These are phyloP conservation scores for Grigorovia transvaalensis DNA, from an alignment of 805 yeast genomes.

Conservation along the genomic window DNA sequence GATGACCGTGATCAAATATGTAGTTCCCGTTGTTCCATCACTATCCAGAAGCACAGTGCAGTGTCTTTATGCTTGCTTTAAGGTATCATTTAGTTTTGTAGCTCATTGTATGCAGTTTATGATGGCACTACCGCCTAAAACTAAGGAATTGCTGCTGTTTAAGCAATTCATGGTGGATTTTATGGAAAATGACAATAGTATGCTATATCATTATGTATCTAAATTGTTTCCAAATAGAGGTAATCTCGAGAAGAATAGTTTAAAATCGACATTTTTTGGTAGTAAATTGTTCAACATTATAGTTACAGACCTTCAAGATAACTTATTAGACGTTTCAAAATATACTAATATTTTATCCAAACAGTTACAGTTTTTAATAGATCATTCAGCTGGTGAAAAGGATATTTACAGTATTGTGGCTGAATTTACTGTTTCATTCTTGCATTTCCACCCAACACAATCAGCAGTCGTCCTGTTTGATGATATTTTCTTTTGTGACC, in stretches of 20 bases:
- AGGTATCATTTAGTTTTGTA: slow-evolving; percentile 10
- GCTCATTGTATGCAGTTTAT: slow-evolving; percentile 15
- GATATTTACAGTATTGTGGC: background rate
- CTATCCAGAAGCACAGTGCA: slow-evolving; percentile 4
- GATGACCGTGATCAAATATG: slow-evolving; percentile 9
- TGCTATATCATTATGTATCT: slow-evolving; percentile 11
- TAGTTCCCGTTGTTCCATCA: slow-evolving; percentile 21
- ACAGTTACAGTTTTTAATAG: background rate
- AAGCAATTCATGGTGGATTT: slow-evolving; percentile 10
- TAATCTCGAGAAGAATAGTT: slow-evolving; percentile 1
- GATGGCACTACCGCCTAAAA: slow-evolving; percentile 2
- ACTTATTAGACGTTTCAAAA: background rate
- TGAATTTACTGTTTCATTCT: slow-evolving; percentile 10
- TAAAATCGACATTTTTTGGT: slow-evolving; percentile 23
- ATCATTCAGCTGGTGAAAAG: background rate
- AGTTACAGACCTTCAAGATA: background rate
- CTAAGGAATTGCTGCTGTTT: slow-evolving; percentile 6
- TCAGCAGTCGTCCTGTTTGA: slow-evolving; percentile 12
- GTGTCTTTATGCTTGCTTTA: slow-evolving; percentile 5
- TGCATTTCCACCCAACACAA: slow-evolving; percentile 12
- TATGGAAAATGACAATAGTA: slow-evolving; percentile 3
- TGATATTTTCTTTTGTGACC: slow-evolving; percentile 10
- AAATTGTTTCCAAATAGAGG: background rate
- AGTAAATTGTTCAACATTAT: slow-evolving; percentile 25
- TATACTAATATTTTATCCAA: background rate